These are phyloP conservation scores for Tolypocladium pustulatum DNA, from an alignment of 2,329 filamentous ascomycete genomes.

Conservation along the genomic window DNA sequence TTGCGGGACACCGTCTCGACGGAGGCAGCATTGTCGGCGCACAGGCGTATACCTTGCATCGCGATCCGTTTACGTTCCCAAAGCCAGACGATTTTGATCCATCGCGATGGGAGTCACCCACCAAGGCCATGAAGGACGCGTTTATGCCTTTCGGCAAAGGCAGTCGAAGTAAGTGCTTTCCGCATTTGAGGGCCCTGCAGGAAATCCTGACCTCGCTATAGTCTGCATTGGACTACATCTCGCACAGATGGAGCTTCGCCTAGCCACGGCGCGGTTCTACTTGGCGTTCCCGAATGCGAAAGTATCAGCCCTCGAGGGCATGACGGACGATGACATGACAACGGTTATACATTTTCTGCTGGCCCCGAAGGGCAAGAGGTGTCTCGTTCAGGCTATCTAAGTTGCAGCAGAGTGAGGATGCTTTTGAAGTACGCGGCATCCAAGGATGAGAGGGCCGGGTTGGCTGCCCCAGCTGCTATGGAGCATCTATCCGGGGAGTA, in stretches of 20 bases:
- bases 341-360: conserved; percentile 18
- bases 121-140: conserved; percentile 29
- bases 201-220: conserved; percentile 6
- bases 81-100: conserved; percentile 14
- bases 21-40: conserved; percentile 26
- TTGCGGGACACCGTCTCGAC: conserved; percentile 28
- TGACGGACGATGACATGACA: conserved; percentile 22
- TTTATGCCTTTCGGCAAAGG: conserved; percentile 42
- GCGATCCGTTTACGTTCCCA: conserved; percentile 24
- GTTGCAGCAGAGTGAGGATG: neutral
- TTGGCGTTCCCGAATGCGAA: conserved; percentile 25
- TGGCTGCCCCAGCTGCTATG: too few species aligned
- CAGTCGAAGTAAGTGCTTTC: conserved; percentile 21
- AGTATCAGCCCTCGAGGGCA: conserved; percentile 18
- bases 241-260: conserved; percentile 42
- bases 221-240: conserved; percentile 45
- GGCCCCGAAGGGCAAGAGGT: conserved; percentile 16
- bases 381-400: conserved; percentile 6
- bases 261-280: conserved; percentile 40
- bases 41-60: conserved; percentile 34
- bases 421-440: neutral
- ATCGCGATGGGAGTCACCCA: conserved; percentile 24
- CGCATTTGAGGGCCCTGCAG: too few species aligned
- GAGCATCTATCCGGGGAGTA: too few species aligned
- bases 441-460: too few species aligned